phyloP scores from a whole-genome alignment of 192 early-diverging fungal genomes.

The Backusella australiensis region DNA sequence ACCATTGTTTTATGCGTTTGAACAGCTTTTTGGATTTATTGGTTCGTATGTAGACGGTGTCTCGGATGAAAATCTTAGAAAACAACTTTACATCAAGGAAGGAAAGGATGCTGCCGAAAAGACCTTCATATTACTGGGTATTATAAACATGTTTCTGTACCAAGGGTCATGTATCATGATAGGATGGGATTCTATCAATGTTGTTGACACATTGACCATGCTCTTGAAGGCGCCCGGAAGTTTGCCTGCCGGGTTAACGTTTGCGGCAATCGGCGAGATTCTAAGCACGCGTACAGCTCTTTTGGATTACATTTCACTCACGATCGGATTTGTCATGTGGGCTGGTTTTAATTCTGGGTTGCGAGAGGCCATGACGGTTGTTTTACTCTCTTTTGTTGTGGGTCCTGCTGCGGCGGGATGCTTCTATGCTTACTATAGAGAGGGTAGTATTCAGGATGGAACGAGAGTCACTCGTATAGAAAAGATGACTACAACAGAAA shows the following conservation, averaged over 20 bases:
- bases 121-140: conserved; percentile 13
- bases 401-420: conserved; percentile 14
- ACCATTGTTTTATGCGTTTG: background rate
- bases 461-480: background rate
- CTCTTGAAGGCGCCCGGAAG: background rate
- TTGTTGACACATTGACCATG: conserved; percentile 8
- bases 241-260: background rate
- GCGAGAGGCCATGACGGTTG: background rate
- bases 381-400: background rate
- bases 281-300: background rate
- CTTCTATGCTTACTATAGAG: conserved; percentile 22
- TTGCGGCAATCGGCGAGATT: background rate
- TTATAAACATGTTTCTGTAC: conserved; percentile 13
- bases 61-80: background rate
- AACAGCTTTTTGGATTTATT: background rate
- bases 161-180: background rate
- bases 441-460: background rate
- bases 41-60: background rate
- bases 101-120: conserved; percentile 14
- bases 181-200: background rate
- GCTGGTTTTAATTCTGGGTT: conserved; percentile 4
- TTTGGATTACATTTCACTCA: background rate
- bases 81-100: background rate
- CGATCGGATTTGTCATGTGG: conserved; percentile 9
- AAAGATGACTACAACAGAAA: background rate